phyloP scores from a whole-genome alignment of 331 rosid genomes.

The Ulmus americana region DNA sequence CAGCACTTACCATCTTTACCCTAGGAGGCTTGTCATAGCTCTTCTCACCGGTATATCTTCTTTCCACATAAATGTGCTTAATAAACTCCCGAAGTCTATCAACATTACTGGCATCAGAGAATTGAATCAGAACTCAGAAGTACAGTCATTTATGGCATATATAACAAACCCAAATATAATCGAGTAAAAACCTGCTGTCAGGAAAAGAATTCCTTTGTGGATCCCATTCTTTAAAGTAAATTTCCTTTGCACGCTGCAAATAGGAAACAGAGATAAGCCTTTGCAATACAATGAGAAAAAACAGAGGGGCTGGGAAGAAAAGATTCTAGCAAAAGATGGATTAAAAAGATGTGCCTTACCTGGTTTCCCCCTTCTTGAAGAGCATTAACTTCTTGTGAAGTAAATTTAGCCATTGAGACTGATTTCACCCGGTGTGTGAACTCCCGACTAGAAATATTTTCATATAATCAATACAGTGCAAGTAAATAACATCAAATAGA shows the following conservation, averaged over 20 bases:
- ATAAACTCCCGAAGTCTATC: slow-evolving; percentile 85
- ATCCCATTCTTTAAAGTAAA: slow-evolving; percentile 89
- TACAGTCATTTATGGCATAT: slow-evolving; percentile 2
- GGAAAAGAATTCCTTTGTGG: slow-evolving; percentile 72
- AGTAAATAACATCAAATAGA: slow-evolving; percentile 20
- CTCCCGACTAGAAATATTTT: slow-evolving; percentile 68
- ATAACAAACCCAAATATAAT: slow-evolving; percentile 3
- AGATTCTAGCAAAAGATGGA: too few species aligned
- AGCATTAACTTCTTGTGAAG: slow-evolving; percentile 86
- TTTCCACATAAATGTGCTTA: slow-evolving; percentile 84
- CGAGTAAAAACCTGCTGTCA: slow-evolving; percentile 58
- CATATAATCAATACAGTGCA: slow-evolving; percentile 17
- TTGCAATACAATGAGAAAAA: slow-evolving; percentile 19
- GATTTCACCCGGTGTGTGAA: slow-evolving; percentile 92
- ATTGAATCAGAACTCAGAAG: slow-evolving; percentile 35
- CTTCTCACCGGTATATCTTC: slow-evolving; percentile 72
- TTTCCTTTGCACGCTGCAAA: slow-evolving; percentile 69
- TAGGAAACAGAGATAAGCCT: slow-evolving; percentile 29
- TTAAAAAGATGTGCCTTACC: slow-evolving; percentile 38
- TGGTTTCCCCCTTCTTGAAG: slow-evolving; percentile 98
- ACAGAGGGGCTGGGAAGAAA: not conserved
- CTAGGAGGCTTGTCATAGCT: slow-evolving; percentile 65
- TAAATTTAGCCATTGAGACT: slow-evolving; percentile 90
- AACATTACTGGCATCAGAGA: slow-evolving; percentile 62
- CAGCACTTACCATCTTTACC: slow-evolving; percentile 45